Percentiles rank a stretch among this genome's conserved stretches.
Evolutionary conservation across 2,329 filamentous ascomycete species (phyloP).

Genomic region (Apiospora koreana): DNA sequence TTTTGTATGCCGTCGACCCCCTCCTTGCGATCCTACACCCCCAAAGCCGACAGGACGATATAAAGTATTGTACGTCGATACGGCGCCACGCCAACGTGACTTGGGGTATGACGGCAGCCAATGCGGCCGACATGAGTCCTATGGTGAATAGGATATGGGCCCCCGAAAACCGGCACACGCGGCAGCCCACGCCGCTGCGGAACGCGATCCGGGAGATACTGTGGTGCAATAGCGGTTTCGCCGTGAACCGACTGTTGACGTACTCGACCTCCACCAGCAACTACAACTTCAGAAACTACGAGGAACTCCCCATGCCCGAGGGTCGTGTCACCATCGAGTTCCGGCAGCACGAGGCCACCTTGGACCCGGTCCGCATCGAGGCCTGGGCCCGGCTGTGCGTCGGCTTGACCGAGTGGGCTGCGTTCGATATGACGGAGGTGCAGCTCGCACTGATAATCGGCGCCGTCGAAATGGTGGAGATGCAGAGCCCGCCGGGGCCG

Average conservation of each 20-base stretch:
- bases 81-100: background rate
- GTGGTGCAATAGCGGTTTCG: background rate
- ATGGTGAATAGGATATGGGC: background rate
- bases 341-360: conserved; percentile 9
- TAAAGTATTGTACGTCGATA: background rate
- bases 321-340: background rate
- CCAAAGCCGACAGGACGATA: background rate
- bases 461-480: background rate
- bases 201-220: background rate
- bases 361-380: background rate
- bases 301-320: background rate
- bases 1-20: background rate
- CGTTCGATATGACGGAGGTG: background rate
- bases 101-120: background rate
- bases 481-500: background rate
- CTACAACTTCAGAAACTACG: background rate
- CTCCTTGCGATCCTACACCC: background rate
- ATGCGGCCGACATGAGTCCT: background rate
- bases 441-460: background rate
- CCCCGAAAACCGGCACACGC: background rate
- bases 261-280: background rate
- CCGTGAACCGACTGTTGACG: background rate
- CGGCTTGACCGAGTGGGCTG: background rate
- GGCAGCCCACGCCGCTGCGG: background rate
- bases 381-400: conserved; percentile 7